These are phyloP conservation scores for Zizania latifolia DNA, from an alignment of 176 grass and related monocot species.

Conservation along the genomic window DNA sequence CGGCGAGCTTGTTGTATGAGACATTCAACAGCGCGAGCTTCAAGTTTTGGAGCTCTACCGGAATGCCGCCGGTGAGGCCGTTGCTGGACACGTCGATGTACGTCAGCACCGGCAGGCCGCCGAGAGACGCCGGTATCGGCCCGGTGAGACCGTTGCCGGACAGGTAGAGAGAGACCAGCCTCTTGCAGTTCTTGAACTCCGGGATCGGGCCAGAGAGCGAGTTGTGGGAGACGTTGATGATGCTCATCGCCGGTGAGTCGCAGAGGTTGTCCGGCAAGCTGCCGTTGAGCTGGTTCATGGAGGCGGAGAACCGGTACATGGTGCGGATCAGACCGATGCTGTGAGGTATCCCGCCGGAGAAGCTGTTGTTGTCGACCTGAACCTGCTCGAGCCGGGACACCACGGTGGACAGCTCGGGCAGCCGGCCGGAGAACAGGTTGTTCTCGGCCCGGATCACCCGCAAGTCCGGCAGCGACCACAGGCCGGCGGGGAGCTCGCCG, in stretches of 20 bases:
- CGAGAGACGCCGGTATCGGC: slow-evolving; percentile 54
- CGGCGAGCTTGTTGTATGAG: slow-evolving; percentile 65
- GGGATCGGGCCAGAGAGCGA: slow-evolving; percentile 52
- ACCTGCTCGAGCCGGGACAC: slow-evolving; percentile 62
- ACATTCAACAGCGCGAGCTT: slow-evolving; percentile 79
- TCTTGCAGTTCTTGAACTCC: slow-evolving; percentile 46
- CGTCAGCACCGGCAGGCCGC: slow-evolving; percentile 55
- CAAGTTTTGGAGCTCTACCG: slow-evolving; percentile 49
- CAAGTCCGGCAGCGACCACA: slow-evolving; percentile 65
- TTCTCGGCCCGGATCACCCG: slow-evolving; percentile 53
- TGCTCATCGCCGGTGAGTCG: slow-evolving; percentile 65
- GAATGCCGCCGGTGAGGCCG: slow-evolving; percentile 52
- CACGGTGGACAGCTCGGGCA: slow-evolving; percentile 34
- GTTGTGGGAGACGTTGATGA: slow-evolving; percentile 66
- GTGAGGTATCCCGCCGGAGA: slow-evolving; percentile 47
- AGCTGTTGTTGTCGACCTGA: slow-evolving; percentile 68
- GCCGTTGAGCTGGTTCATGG: slow-evolving; percentile 51
- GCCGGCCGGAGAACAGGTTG: slow-evolving; percentile 47
- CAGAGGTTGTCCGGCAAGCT: slow-evolving; percentile 56
- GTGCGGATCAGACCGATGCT: slow-evolving; percentile 53
- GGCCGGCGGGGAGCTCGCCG: slow-evolving; percentile 46
- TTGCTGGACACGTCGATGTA: slow-evolving; percentile 85
- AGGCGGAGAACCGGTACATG: slow-evolving; percentile 73
- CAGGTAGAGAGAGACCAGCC: slow-evolving; percentile 65
- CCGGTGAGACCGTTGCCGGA: slow-evolving; percentile 59